Conservation (phyloP, 805 yeast genomes). For the Wickerhamomyces tratensis region DNA sequence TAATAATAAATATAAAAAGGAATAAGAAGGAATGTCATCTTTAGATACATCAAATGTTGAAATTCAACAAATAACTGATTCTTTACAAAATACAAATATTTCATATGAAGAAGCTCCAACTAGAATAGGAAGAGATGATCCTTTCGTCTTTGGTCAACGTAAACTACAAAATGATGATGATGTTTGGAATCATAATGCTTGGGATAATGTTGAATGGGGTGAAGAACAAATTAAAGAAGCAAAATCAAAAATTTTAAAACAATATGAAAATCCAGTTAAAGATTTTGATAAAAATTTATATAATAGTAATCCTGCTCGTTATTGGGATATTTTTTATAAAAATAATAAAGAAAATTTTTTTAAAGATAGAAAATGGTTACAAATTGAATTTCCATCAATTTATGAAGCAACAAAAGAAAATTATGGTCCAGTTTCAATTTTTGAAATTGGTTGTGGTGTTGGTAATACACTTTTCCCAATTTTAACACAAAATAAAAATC, state of each 20-base stretch:
- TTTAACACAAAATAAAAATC: slow-evolving; percentile 71
- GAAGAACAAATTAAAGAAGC: slow-evolving; percentile 78
- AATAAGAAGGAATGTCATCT: too few species aligned
- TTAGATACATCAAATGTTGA: too few species aligned
- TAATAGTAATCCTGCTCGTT: slow-evolving; percentile 82
- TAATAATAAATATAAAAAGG: too few species aligned
- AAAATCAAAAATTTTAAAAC: slow-evolving; percentile 60
- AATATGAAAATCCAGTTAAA: slow-evolving; percentile 74
- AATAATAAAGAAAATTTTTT: slow-evolving; percentile 90
- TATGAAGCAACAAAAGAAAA: slow-evolving; percentile 70
- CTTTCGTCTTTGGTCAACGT: slow-evolving; percentile 89
- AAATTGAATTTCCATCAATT: slow-evolving; percentile 83
- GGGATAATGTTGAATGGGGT: slow-evolving; percentile 98
- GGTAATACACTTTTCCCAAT: slow-evolving; percentile 96
- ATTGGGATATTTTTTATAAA: slow-evolving; percentile 91
- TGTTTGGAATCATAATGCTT: slow-evolving; percentile 87
- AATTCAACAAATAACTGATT: too few species aligned
- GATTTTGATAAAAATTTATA: slow-evolving; percentile 75
- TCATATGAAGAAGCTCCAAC: slow-evolving; percentile 21
- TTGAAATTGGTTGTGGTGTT: slow-evolving; percentile 97
- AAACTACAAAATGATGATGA: slow-evolving; percentile 60
- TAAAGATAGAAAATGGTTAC: slow-evolving; percentile 94
- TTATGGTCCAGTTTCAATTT: slow-evolving; percentile 59
- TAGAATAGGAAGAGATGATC: slow-evolving; percentile 75
- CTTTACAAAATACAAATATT: too few species aligned